Evolutionary conservation across 192 early-diverging fungal species (phyloP).

Genomic region (Mortierella antarctica): DNA sequence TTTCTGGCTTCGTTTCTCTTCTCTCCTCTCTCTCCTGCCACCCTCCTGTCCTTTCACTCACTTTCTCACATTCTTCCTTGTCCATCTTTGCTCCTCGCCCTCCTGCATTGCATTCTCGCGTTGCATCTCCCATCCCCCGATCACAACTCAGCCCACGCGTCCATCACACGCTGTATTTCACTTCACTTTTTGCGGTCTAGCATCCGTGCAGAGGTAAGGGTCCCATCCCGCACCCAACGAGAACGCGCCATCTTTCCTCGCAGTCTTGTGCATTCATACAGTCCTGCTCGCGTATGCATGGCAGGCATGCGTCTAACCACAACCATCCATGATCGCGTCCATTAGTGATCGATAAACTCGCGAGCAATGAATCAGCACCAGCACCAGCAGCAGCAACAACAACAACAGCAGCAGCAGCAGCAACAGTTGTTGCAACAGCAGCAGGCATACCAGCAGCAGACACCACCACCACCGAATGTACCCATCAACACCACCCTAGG

Average conservation of each 20-base stretch:
- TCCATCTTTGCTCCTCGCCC: too few relatives aligned
- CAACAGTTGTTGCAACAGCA: neutral
- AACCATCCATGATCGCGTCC: neutral
- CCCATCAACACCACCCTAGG: too few relatives aligned
- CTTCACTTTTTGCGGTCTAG: neutral
- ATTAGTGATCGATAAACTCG: neutral
- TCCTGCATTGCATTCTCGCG: too few relatives aligned
- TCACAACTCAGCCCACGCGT: neutral
- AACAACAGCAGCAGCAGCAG: slow-evolving; percentile 7
- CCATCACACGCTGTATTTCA: neutral
- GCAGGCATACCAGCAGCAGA: neutral
- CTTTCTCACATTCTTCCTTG: too few relatives aligned
- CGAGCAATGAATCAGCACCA: slow-evolving; percentile 14
- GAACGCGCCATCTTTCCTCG: too few relatives aligned
- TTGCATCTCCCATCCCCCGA: too few relatives aligned
- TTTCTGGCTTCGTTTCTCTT: neutral
- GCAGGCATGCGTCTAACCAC: neutral
- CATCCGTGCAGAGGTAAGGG: too few relatives aligned
- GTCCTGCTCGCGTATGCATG: neutral
- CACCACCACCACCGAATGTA: slow-evolving; percentile 2
- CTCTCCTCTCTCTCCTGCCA: too few relatives aligned
- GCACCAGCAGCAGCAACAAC: slow-evolving; percentile 13
- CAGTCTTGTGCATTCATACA: neutral
- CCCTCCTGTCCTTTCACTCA: too few relatives aligned
- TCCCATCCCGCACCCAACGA: too few relatives aligned